Evolutionary conservation across 495 filamentous ascomycete genomes (phyloP).

Genomic region (Aspergillus leporis): DNA sequence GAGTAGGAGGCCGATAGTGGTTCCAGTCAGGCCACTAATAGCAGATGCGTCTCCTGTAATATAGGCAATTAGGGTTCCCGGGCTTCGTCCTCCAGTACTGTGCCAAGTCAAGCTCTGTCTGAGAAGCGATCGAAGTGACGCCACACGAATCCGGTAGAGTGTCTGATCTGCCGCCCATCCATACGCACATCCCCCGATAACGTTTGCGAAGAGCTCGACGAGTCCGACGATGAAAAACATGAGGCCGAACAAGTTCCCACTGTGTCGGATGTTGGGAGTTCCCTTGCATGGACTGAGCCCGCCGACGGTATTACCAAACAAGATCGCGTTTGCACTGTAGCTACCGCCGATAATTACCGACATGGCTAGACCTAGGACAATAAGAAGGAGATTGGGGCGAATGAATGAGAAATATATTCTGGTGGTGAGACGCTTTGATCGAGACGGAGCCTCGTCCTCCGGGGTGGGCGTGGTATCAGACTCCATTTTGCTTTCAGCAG

Average conservation of each 20-base stretch:
- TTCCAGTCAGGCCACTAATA: conserved; percentile 47
- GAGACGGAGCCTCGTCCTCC: too few species aligned
- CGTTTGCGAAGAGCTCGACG: conserved; percentile 50
- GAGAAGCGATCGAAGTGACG: conserved; percentile 51
- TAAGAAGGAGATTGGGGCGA: conserved; percentile 33
- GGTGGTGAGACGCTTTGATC: conserved; percentile 25
- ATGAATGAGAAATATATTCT: conserved; percentile 27
- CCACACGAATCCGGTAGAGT: conserved; percentile 46
- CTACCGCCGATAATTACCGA: conserved; percentile 43
- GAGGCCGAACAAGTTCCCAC: conserved; percentile 49
- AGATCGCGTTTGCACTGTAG: conserved; percentile 48
- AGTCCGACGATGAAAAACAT: conserved; percentile 55
- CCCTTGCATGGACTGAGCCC: conserved; percentile 41
- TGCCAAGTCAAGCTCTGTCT: conserved; percentile 54
- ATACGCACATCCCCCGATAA: conserved; percentile 46
- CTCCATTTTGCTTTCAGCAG: too few species aligned
- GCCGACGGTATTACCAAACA: conserved; percentile 51
- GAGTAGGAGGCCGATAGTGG: conserved; percentile 43
- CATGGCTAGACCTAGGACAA: conserved; percentile 35
- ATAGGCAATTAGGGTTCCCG: conserved; percentile 43
- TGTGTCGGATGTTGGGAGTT: conserved; percentile 32
- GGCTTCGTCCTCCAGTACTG: conserved; percentile 42
- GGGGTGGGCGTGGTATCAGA: too few species aligned
- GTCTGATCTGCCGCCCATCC: conserved; percentile 54
- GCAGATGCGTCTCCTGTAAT: conserved; percentile 51